Percentiles rank a stretch among this genome's conserved stretches.
Evolutionary conservation across 495 filamentous ascomycete species (phyloP).

Genomic region (Amniculicola lignicola): DNA sequence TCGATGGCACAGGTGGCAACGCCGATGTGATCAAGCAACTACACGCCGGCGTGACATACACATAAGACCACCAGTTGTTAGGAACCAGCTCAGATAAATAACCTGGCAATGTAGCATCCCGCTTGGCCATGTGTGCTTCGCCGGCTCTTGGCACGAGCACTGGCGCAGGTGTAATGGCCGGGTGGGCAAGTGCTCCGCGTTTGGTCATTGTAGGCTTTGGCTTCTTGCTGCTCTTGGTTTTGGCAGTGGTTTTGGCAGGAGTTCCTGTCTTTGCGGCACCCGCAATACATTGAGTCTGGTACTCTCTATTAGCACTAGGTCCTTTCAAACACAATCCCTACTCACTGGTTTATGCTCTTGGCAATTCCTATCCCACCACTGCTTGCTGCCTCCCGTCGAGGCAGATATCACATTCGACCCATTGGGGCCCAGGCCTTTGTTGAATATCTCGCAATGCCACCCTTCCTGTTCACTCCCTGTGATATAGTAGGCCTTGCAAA

Average conservation of each 20-base stretch:
- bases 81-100: conserved; percentile 18
- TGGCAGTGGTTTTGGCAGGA: not conserved
- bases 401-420: conserved; percentile 11
- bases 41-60: conserved; percentile 22
- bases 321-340: no score
- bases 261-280: not conserved
- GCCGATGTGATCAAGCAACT: conserved; percentile 21
- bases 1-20: conserved; percentile 5
- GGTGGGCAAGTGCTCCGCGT: not conserved
- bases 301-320: no score
- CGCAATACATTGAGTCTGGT: not conserved
- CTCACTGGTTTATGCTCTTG: conserved; percentile 10
- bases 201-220: not conserved
- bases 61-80: conserved; percentile 9
- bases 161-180: conserved; percentile 11
- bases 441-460: conserved; percentile 23
- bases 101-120: conserved; percentile 2
- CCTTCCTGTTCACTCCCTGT: not conserved
- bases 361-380: conserved; percentile 26
- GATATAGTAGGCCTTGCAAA: conserved; percentile 17
- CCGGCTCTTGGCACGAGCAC: not conserved
- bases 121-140: not conserved
- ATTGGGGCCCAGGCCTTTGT: conserved; percentile 10
- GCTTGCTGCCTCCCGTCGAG: conserved; percentile 6
- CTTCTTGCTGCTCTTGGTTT: not conserved